Conservation (phyloP, 768 basidiomycete genomes). For the Xanthoconium stramineum region DNA sequence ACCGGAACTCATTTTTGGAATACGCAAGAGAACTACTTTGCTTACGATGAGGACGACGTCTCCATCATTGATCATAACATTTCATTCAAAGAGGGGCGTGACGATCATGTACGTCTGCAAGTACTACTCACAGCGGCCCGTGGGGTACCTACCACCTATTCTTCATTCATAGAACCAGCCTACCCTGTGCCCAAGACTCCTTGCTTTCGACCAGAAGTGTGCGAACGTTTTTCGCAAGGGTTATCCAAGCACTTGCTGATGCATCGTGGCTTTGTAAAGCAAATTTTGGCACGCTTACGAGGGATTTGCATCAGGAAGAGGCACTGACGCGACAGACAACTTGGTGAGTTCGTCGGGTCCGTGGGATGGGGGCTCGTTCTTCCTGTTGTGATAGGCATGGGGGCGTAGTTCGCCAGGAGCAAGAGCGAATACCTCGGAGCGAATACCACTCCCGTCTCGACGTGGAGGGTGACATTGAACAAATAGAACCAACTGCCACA, state of each 20-base stretch:
- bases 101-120: constrained; percentile 41
- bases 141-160: not conserved
- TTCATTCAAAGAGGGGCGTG: constrained; percentile 64
- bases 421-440: constrained; percentile 51
- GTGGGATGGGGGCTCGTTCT: not conserved
- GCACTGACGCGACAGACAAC: constrained; percentile 14
- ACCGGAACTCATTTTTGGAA: constrained; percentile 82
- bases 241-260: constrained; percentile 5
- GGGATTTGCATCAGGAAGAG: constrained; percentile 35
- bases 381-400: constrained; percentile 42
- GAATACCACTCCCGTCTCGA: constrained; percentile 50
- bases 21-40: constrained; percentile 68
- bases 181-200: constrained; percentile 57
- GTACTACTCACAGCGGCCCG: not conserved
- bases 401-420: constrained; percentile 46
- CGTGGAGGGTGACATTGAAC: constrained; percentile 16
- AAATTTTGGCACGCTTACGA: constrained; percentile 61
- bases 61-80: constrained; percentile 48
- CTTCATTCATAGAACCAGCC: constrained; percentile 28
- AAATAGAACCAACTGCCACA: constrained; percentile 11
- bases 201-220: constrained; percentile 71
- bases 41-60: constrained; percentile 44
- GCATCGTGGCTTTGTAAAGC: constrained; percentile 35
- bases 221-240: constrained; percentile 3
- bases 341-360: constrained; percentile 13